Conservation (phyloP, 306 rosid species). For the Malus domestica region DNA sequence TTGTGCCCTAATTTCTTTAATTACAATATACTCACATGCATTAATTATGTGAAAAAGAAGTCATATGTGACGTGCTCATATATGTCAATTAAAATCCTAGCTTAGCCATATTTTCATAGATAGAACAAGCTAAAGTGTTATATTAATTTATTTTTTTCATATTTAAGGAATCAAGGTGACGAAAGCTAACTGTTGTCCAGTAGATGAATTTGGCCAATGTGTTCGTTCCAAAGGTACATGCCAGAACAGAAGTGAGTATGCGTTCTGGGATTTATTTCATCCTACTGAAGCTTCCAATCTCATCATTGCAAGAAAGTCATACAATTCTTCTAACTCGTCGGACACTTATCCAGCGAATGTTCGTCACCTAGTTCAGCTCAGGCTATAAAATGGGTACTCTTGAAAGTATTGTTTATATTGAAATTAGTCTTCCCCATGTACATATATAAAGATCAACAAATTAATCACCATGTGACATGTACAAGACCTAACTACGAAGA, state of each 20-base stretch:
- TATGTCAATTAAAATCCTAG: not conserved
- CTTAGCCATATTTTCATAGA: not conserved
- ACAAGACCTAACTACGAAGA: no score
- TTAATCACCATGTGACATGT: no score
- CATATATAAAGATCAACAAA: no score
- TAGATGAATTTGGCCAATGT: conserved; percentile 27
- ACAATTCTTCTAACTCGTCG: no score
- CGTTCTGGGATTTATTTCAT: conserved; percentile 46
- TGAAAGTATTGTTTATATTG: no score
- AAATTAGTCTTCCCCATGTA: no score
- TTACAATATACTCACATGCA: not conserved
- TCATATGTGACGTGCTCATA: not conserved
- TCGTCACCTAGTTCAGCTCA: no score
- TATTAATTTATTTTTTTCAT: not conserved
- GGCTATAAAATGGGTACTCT: no score
- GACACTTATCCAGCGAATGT: no score
- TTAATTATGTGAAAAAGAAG: not conserved
- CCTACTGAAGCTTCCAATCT: conserved; percentile 31
- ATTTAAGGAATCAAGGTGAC: conserved; percentile 33
- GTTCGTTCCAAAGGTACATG: conserved; percentile 22
- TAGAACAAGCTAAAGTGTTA: not conserved
- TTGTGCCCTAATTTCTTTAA: not conserved
- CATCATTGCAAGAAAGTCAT: not conserved
- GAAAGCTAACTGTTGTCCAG: conserved; percentile 26
- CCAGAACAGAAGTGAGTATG: conserved; percentile 28